Percentiles rank a stretch among this genome's conserved stretches.
These are phyloP conservation scores for Verticillium albo-atrum DNA, from an alignment of 2,329 filamentous ascomycete genomes.

Conservation along the genomic window DNA sequence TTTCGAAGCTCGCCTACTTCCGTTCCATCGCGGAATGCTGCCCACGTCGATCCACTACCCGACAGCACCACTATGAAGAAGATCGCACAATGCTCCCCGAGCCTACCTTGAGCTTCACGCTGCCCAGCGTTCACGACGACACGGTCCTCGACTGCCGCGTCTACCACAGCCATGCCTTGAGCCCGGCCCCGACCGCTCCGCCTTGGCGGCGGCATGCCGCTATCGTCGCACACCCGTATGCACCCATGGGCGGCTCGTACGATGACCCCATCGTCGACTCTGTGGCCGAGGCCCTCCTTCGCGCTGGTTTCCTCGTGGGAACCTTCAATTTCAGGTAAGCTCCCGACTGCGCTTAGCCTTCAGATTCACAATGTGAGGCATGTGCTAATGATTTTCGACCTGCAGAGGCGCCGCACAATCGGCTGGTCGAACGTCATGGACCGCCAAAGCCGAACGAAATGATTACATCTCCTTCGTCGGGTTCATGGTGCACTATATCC, in stretches of 20 bases:
- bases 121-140: slow-evolving; percentile 82
- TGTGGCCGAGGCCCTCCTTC: slow-evolving; percentile 60
- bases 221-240: slow-evolving; percentile 86
- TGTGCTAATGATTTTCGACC: not conserved
- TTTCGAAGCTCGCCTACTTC: not conserved
- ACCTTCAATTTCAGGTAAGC: slow-evolving; percentile 88
- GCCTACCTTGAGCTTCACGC: slow-evolving; percentile 62
- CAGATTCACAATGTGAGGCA: not conserved
- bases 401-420: slow-evolving; percentile 71
- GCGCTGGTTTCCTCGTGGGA: slow-evolving; percentile 67
- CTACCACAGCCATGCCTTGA: slow-evolving; percentile 61
- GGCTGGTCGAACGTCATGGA: slow-evolving; percentile 81
- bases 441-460: slow-evolving; percentile 69
- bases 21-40: not conserved
- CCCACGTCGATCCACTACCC: not conserved
- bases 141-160: slow-evolving; percentile 74
- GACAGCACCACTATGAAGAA: slow-evolving; percentile 12
- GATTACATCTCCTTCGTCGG: slow-evolving; percentile 84
- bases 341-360: not conserved
- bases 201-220: slow-evolving; percentile 47
- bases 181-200: slow-evolving; percentile 23
- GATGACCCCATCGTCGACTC: slow-evolving; percentile 77
- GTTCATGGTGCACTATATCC: slow-evolving; percentile 71
- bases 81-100: slow-evolving; percentile 43
- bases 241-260: slow-evolving; percentile 77